These are phyloP conservation scores for Phytophthora ramorum DNA, from an alignment of 352 stramenopile species.

Conservation along the genomic window DNA sequence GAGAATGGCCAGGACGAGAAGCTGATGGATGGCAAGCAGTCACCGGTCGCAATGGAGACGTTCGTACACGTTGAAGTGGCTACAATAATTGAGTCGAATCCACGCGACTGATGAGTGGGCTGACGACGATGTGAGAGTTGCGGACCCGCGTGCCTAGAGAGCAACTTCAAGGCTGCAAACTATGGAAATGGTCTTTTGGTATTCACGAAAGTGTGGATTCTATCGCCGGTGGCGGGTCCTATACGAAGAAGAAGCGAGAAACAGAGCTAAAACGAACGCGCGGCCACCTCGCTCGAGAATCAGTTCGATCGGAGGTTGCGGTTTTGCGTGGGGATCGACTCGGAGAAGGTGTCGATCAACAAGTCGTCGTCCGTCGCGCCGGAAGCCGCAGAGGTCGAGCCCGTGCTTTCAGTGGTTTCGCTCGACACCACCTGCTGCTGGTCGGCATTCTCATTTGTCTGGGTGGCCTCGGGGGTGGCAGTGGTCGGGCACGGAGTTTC, in stretches of 20 bases:
- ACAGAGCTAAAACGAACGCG: conserved; percentile 20
- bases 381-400: not conserved
- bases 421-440: conserved; percentile 9
- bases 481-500: conserved; percentile 17
- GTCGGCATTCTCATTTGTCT: not conserved
- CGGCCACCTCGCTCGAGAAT: conserved; percentile 6
- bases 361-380: conserved; percentile 5
- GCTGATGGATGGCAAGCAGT: conserved; percentile 13
- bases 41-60: not conserved
- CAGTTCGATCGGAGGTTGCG: conserved; percentile 34
- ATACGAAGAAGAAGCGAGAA: conserved; percentile 20
- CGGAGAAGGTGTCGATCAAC: conserved; percentile 31
- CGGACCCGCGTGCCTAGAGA: not conserved
- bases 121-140: conserved; percentile 9
- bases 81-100: conserved; percentile 20
- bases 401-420: conserved; percentile 1
- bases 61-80: not conserved
- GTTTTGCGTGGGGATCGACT: conserved; percentile 14
- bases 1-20: conserved; percentile 9
- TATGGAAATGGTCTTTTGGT: not conserved
- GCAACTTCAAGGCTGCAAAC: not conserved
- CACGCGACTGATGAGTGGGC: conserved; percentile 11
- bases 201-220: not conserved
- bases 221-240: conserved; percentile 8
- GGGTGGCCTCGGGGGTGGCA: not conserved